Conservation (phyloP, 345 rosid species). For the Populus pruinosa region DNA sequence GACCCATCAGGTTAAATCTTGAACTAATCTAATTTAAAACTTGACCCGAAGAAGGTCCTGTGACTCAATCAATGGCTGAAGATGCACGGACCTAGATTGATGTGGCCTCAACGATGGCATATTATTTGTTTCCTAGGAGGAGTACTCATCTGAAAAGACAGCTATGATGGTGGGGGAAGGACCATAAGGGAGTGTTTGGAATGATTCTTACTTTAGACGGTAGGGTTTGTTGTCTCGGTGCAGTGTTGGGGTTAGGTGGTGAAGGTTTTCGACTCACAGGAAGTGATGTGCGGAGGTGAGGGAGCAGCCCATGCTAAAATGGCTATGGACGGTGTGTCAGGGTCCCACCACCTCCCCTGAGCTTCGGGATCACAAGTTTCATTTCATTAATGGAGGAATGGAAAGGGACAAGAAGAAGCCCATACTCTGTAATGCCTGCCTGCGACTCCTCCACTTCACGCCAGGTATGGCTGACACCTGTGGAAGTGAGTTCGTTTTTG, state of each 20-base stretch:
- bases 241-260: constrained; percentile 17
- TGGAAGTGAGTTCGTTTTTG: neutral
- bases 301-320: constrained; percentile 33
- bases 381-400: constrained; percentile 3
- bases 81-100: neutral
- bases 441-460: neutral
- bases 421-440: neutral
- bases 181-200: constrained; percentile 19
- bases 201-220: neutral
- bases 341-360: constrained; percentile 14
- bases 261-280: constrained; percentile 11
- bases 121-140: constrained; percentile 51
- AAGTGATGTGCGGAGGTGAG: constrained; percentile 19
- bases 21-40: no score
- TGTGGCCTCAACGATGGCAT: neutral
- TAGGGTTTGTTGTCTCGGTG: constrained; percentile 5
- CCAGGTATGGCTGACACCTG: neutral
- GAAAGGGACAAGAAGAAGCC: neutral
- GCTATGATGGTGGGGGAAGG: constrained; percentile 36
- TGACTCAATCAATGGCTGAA: no score
- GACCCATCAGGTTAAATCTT: no score
- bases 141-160: constrained; percentile 38
- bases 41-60: no score
- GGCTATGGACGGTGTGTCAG: constrained; percentile 10
- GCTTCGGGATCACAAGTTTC: neutral